A percentile compares a stretch with the other conserved stretches of the same genome.
Conservation (phyloP, 495 filamentous ascomycete species). For the Glutinoglossum americanum region DNA sequence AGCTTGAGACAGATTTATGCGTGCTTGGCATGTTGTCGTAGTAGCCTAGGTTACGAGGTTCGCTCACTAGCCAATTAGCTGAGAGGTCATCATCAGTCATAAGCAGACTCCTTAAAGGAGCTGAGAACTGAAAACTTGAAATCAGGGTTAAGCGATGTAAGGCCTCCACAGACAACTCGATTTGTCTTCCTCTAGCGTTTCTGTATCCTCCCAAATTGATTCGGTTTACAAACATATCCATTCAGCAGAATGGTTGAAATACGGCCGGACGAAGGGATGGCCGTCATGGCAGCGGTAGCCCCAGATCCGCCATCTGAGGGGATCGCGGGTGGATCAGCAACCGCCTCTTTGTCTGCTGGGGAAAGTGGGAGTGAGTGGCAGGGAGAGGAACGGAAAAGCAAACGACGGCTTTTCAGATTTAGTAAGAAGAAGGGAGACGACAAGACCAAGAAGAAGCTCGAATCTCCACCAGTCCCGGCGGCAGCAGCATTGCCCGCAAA, state of each 20-base stretch:
- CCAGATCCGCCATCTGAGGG: background rate
- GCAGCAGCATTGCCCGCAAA: background rate
- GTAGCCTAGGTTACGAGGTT: too few relatives aligned
- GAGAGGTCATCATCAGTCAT: too few relatives aligned
- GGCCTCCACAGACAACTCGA: too few relatives aligned
- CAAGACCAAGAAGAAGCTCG: background rate
- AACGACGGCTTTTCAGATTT: constrained; percentile 7
- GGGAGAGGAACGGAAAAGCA: background rate
- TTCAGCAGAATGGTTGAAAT: background rate
- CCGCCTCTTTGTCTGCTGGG: background rate
- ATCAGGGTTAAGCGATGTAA: too few relatives aligned
- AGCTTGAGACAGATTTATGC: too few relatives aligned
- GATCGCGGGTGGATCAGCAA: background rate
- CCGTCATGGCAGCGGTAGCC: background rate
- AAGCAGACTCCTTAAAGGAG: too few relatives aligned
- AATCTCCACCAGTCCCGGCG: background rate
- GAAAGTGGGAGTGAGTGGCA: background rate
- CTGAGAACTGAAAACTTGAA: too few relatives aligned
- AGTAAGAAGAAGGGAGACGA: background rate
- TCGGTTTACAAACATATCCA: background rate
- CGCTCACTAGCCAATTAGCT: too few relatives aligned
- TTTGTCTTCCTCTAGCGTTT: too few relatives aligned
- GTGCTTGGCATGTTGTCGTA: too few relatives aligned
- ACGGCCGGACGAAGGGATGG: background rate
- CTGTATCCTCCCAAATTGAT: too few relatives aligned